phyloP scores from a whole-genome alignment of 805 yeast species.

The Trichomonascus vanleenenianus region DNA sequence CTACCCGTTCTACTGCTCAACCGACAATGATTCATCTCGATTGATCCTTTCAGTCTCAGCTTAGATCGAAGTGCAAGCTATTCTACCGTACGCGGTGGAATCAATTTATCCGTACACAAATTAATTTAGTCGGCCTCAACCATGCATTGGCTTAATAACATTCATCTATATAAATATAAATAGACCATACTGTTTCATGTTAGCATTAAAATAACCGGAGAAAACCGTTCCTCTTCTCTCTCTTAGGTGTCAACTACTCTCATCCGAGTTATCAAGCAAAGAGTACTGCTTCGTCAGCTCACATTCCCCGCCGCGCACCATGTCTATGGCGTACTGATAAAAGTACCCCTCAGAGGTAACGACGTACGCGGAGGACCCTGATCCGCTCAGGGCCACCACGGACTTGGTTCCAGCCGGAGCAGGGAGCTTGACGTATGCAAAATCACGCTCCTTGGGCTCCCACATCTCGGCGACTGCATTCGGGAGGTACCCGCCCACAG shows the following conservation, averaged over 20 bases:
- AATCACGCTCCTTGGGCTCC: slow-evolving; percentile 79
- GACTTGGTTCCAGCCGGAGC: slow-evolving; percentile 20
- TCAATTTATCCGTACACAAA: too few species aligned
- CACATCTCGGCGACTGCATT: slow-evolving; percentile 70
- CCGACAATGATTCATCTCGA: too few species aligned
- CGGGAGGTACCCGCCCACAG: slow-evolving; percentile 83
- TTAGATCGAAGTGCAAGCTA: too few species aligned
- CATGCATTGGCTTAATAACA: too few species aligned
- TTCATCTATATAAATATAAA: too few species aligned
- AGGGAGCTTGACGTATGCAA: slow-evolving; percentile 78
- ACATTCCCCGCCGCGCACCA: slow-evolving; percentile 92
- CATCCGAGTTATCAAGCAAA: slow-evolving; percentile 22
- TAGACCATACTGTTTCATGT: too few species aligned
- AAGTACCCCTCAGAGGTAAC: slow-evolving; percentile 77
- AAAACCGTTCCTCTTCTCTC: too few species aligned
- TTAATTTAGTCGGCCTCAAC: too few species aligned
- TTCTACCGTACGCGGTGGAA: too few species aligned
- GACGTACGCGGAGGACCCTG: slow-evolving; percentile 45
- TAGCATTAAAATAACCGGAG: too few species aligned
- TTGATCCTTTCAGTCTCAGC: too few species aligned
- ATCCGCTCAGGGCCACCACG: slow-evolving; percentile 31
- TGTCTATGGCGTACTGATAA: slow-evolving; percentile 72
- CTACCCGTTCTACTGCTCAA: too few species aligned
- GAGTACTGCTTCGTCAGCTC: slow-evolving; percentile 65
- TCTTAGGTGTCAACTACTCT: background rate